Percentiles rank a stretch among this genome's conserved stretches.
These are phyloP conservation scores for Leccinellum rugosiceps DNA, from an alignment of 768 basidiomycete species.

Conservation along the genomic window DNA sequence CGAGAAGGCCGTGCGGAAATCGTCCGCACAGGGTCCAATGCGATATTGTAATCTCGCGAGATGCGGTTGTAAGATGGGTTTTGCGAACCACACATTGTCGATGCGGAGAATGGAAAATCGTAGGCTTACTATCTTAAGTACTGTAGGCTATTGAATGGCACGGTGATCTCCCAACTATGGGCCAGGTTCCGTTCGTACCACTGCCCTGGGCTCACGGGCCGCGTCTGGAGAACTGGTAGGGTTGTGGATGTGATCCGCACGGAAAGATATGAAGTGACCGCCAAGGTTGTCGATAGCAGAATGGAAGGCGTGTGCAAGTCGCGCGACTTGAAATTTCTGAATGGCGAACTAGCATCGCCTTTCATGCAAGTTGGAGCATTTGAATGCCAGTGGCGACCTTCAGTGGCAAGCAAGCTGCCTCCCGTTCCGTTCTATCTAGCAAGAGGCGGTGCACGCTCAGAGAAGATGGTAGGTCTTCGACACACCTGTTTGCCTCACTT, in stretches of 20 bases:
- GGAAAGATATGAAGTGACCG: slow-evolving; percentile 7
- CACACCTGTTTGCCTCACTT: neutral
- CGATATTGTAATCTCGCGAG: slow-evolving; percentile 14
- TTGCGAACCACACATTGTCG: neutral
- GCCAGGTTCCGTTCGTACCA: neutral
- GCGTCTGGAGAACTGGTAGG: neutral
- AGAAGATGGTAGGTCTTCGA: neutral
- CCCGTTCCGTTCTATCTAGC: neutral
- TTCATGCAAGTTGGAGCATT: slow-evolving; percentile 3
- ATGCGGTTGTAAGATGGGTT: slow-evolving; percentile 11
- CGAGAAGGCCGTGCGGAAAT: slow-evolving; percentile 16
- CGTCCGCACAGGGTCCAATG: slow-evolving; percentile 21
- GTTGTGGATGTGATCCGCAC: slow-evolving; percentile 22
- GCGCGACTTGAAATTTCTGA: neutral
- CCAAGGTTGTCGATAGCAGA: neutral
- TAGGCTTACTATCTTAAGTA: slow-evolving; percentile 5
- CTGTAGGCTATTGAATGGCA: slow-evolving; percentile 3
- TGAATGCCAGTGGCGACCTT: neutral
- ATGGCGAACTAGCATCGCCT: slow-evolving; percentile 12
- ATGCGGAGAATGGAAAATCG: slow-evolving; percentile 5
- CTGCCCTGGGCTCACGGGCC: neutral
- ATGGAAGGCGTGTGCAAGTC: slow-evolving; percentile 22
- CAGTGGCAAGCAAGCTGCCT: neutral
- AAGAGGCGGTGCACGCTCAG: neutral
- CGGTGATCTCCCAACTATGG: slow-evolving; percentile 7